Evolutionary conservation across 2,329 filamentous ascomycete species (phyloP), one percentile per base, ranked within the genome.

Genomic region (Claviceps lovelessii): DNA sequence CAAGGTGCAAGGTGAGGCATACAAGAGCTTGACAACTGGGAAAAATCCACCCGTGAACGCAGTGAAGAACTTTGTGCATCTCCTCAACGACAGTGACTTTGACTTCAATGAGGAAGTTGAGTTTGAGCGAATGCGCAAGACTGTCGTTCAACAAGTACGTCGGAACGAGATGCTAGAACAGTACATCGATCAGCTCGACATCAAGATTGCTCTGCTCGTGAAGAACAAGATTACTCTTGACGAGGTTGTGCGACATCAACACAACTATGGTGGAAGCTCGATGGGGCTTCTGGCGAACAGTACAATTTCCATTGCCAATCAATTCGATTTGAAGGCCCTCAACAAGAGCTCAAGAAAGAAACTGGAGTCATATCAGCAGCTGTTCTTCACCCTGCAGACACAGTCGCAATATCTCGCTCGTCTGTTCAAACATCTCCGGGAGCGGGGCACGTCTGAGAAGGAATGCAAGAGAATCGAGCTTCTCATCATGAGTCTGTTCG

Each of bases 211-310:
- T 1, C 79, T 98, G 3, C 78, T 98, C 19, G 93, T 98, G 63
- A 97, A 97, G 78, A 98, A 98, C 79, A 98, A 98, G 71, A 98
- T 98, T 64, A 97, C 93, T 0, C 78, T 98, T 4, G 93, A 98
- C 65, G 94, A 98, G 71, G 93, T 98, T 33, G 88, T 98, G 54
- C 89, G 90, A 63, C 93, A 97, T 66, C 93, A 98, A 66, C 91
- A 86, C 73, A 94, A 95, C 68, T 96, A 93, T 63, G 93, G 93
- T 55, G 90, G 91, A 2, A 86, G 93, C 64, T 84, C 90, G 28
- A 86, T 90, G 59, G 87, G 82, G 57, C 78, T 97, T 35, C 76
- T 98, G 51, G 87, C 88, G 56, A 96, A 93, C 70, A 86, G 83
- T n/a, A 83, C 90, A 52, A 90, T 95, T 58, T 81, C 85, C 1